Base-by-base conservation (phyloP, 768 basidiomycete species). In the Tephrocybe sp. region DNA sequence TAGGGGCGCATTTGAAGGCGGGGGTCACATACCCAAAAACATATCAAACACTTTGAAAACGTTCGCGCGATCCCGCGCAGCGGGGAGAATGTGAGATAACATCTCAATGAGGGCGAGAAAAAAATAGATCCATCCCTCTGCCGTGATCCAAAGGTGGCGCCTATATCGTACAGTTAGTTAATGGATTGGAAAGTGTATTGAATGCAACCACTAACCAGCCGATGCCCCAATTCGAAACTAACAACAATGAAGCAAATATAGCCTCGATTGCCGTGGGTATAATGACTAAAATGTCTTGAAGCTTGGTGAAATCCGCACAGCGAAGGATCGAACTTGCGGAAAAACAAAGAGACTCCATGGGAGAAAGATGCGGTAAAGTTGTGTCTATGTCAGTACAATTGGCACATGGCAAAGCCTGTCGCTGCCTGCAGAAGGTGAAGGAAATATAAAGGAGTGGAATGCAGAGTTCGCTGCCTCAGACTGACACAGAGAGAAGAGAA, bases 241-340 rank as follows among this genome's bases (percentile, higher is more conserved):
- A 55, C 56, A 89, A 68, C 36, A 76, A 67, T 49, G 80, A 65
- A 23, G 80, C 74, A 58, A 85, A 79, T 34, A 89, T 60, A 53
- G 81, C 65, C 66, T 89, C 87, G 45, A 89, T 62, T 35, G 68
- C 78, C 14, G 83, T 74, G 26, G 87, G 87, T 53, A 89, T 75
- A 55, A 88, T 66, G 48, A 89, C 67, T 35, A 77, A 58, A 32
- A 69, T 65, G 48, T 71, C 74, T 66, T 89, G 67, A 20, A 69
- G 57, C 42, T 52, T 60, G 45, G 73, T 69, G 51, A 86, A 73
- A 39, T 75, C 72, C 54, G 77, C 66, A 63, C 89, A 92, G 53
- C 89, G 89, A 55, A 92, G 79, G 55, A 82, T 86, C 35, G 85
- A 68, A 51, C 83, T 79, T 33, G 79, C 70, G 26, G 89, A 90